These are phyloP conservation scores for Metarhizium anisopliae DNA, from an alignment of 2,329 filamentous ascomycete species.

Conservation along the genomic window DNA sequence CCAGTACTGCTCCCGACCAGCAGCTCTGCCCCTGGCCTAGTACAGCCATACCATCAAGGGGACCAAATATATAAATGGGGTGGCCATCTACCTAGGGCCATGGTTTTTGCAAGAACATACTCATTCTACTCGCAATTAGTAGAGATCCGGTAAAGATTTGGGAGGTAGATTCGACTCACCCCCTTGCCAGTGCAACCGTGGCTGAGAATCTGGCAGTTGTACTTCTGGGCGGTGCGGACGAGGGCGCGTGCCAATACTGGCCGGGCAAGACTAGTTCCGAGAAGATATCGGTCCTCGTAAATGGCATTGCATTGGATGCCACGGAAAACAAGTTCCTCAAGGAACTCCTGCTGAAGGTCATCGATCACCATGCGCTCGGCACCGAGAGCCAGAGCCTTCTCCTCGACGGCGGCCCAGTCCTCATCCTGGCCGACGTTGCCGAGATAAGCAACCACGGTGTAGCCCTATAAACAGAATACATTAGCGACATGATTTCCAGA, in stretches of 20 bases:
- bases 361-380: constrained; percentile 35
- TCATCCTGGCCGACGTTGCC: constrained; percentile 42
- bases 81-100: too few species aligned
- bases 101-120: too few species aligned
- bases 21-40: too few species aligned
- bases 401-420: constrained; percentile 58
- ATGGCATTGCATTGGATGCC: constrained; percentile 60
- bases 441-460: too few species aligned
- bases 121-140: neutral
- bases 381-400: constrained; percentile 41
- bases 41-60: too few species aligned
- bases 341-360: constrained; percentile 60
- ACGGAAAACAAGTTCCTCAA: constrained; percentile 68
- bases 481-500: too few species aligned
- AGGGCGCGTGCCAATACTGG: constrained; percentile 57
- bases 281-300: constrained; percentile 43
- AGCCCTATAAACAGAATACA: too few species aligned
- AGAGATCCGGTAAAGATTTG: neutral
- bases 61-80: too few species aligned
- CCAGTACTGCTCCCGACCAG: too few species aligned
- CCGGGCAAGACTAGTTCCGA: constrained; percentile 48
- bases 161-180: neutral
- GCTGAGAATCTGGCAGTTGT: constrained; percentile 28
- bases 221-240: constrained; percentile 33
- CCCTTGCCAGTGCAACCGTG: constrained; percentile 30